These are phyloP conservation scores for Fusarium sp. DNA, from an alignment of 2,329 filamentous ascomycete species.

Conservation along the genomic window DNA sequence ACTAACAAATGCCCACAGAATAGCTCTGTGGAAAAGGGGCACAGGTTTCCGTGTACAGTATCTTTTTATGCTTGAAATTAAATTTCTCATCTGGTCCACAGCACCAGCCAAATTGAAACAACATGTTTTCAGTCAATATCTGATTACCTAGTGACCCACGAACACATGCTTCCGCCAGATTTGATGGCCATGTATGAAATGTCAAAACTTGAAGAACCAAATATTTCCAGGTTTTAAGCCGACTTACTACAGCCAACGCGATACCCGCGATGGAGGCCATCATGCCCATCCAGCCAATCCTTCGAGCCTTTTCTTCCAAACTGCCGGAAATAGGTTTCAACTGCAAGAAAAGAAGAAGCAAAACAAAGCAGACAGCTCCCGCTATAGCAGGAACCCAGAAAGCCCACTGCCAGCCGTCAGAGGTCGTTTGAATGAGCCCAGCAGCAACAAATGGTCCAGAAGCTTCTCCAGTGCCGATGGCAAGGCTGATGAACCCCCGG, in stretches of 20 bases:
- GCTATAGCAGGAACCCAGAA: slow-evolving; percentile 6
- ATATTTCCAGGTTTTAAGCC: fast-evolving
- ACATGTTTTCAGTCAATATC: too few relatives aligned
- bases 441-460: not conserved
- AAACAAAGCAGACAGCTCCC: not conserved
- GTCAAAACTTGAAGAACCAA: fast-evolving
- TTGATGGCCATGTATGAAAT: slow-evolving; percentile 1
- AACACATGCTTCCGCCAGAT: slow-evolving; percentile 52
- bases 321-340: not conserved
- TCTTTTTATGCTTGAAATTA: too few relatives aligned
- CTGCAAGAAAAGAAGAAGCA: not conserved
- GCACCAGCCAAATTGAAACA: too few relatives aligned
- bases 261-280: not conserved
- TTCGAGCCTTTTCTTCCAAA: not conserved
- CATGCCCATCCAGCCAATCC: not conserved
- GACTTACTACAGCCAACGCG: not conserved
- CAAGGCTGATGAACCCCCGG: not conserved
- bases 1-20: too few relatives aligned
- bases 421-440: not conserved
- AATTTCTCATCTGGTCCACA: too few relatives aligned
- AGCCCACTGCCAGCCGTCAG: not conserved
- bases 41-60: too few relatives aligned
- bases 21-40: too few relatives aligned
- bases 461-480: not conserved
- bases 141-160: too few relatives aligned